phyloP scores from a whole-genome alignment of 345 rosid species.

The Bruguiera parviflora region DNA sequence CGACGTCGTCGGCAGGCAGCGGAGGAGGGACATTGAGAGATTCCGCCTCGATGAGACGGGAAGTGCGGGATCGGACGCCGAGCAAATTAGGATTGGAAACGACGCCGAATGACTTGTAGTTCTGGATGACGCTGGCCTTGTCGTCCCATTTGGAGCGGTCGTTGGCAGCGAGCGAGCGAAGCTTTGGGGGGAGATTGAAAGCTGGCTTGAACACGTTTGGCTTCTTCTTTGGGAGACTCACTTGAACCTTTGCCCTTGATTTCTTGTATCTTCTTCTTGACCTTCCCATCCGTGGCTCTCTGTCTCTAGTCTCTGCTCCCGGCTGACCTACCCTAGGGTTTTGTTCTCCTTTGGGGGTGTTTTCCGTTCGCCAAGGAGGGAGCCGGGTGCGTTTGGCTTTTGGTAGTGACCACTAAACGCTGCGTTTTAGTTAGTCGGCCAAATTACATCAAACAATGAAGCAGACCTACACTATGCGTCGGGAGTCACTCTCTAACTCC shows the following conservation, averaged over 20 bases:
- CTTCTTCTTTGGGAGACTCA: conserved; percentile 77
- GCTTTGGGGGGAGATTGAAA: conserved; percentile 84
- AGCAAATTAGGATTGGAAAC: conserved; percentile 83
- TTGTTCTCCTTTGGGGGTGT: background rate
- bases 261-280: conserved; percentile 83
- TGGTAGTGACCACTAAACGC: too few relatives aligned
- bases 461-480: too few relatives aligned
- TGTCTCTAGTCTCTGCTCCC: background rate
- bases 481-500: too few relatives aligned
- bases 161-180: conserved; percentile 53
- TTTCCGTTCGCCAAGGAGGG: too few relatives aligned
- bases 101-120: conserved; percentile 89
- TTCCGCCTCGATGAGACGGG: conserved; percentile 59
- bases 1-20: conserved; percentile 48
- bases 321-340: background rate
- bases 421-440: too few relatives aligned
- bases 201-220: conserved; percentile 74
- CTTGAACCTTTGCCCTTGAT: conserved; percentile 73
- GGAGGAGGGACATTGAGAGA: conserved; percentile 67
- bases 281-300: conserved; percentile 56
- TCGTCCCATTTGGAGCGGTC: conserved; percentile 69
- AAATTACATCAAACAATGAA: too few relatives aligned
- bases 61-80: conserved; percentile 67
- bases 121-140: conserved; percentile 67
- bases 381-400: too few relatives aligned